A percentile compares a stretch with the other conserved stretches of the same genome.
phyloP scores from a whole-genome alignment of 805 yeast species.

The Pachysolen tannophilus region DNA sequence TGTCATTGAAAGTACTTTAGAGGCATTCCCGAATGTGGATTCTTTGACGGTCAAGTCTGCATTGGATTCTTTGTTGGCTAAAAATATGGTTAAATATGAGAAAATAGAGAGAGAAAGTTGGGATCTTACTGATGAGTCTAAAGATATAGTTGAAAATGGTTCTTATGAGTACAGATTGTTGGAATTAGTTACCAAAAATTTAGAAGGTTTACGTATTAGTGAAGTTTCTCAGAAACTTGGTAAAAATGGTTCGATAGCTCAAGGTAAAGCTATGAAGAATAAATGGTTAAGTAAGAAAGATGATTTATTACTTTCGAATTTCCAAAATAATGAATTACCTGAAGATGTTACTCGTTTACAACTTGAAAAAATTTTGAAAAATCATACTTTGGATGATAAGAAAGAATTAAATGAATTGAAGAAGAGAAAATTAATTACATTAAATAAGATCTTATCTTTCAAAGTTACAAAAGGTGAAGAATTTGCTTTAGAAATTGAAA shows the following conservation, averaged over 20 bases:
- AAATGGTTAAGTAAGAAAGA: constrained; percentile 93
- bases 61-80: constrained; percentile 77
- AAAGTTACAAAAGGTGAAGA: constrained; percentile 72
- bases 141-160: constrained; percentile 69
- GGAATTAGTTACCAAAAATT: constrained; percentile 59
- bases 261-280: constrained; percentile 94
- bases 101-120: constrained; percentile 71
- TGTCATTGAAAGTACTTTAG: constrained; percentile 61
- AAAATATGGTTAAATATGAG: constrained; percentile 67
- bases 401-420: constrained; percentile 78
- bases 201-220: constrained; percentile 75
- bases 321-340: constrained; percentile 39
- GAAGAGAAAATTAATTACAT: constrained; percentile 79
- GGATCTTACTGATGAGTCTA: constrained; percentile 73
- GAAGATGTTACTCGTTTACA: constrained; percentile 60
- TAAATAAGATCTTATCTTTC: constrained; percentile 70
- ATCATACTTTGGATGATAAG: constrained; percentile 50
- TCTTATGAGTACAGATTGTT: constrained; percentile 85
- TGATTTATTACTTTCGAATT: constrained; percentile 61
- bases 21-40: constrained; percentile 55
- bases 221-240: constrained; percentile 74
- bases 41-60: constrained; percentile 72
- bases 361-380: constrained; percentile 45
- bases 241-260: constrained; percentile 82
- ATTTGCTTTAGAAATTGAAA: constrained; percentile 72